Conservation (phyloP, 2,329 filamentous ascomycete species). For the Talaromyces atroroseus region DNA sequence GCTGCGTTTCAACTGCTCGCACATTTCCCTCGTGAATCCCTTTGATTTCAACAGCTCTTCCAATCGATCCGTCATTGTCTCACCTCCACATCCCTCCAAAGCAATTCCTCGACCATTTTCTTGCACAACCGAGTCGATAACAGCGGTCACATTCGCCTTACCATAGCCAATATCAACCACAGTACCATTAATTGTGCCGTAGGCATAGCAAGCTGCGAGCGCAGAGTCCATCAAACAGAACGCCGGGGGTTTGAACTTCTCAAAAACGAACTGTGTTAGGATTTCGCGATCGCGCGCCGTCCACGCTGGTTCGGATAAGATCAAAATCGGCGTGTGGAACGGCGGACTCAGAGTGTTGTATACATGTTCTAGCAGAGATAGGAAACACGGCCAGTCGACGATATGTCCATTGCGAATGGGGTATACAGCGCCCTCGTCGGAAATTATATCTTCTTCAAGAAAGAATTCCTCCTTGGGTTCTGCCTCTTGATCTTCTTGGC, state of each 20-base stretch:
- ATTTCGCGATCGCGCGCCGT: constrained; percentile 79
- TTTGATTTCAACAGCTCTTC: constrained; percentile 57
- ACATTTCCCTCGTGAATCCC: constrained; percentile 57
- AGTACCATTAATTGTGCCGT: constrained; percentile 74
- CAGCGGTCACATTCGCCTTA: constrained; percentile 88
- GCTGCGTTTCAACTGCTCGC: constrained; percentile 60
- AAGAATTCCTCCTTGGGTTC: constrained; percentile 46
- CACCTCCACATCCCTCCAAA: constrained; percentile 68
- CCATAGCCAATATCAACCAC: constrained; percentile 86
- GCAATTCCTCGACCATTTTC: constrained; percentile 59
- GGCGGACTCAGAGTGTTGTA: constrained; percentile 83
- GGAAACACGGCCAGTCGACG: constrained; percentile 85
- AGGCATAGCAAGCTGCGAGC: constrained; percentile 72
- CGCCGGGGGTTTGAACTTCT: constrained; percentile 91
- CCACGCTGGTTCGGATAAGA: constrained; percentile 88
- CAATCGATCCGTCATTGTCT: constrained; percentile 74
- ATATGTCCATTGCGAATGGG: constrained; percentile 78
- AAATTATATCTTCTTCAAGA: constrained; percentile 83
- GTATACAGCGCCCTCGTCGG: constrained; percentile 83
- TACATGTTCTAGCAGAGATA: constrained; percentile 87
- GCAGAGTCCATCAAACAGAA: constrained; percentile 88
- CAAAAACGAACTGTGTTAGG: constrained; percentile 91
- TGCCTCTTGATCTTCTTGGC: constrained; percentile 15
- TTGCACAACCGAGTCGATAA: constrained; percentile 75
- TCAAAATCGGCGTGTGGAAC: constrained; percentile 88